phyloP scores from a whole-genome alignment of 129 eudicot genomes.

The Chrysanthemum makinoi region DNA sequence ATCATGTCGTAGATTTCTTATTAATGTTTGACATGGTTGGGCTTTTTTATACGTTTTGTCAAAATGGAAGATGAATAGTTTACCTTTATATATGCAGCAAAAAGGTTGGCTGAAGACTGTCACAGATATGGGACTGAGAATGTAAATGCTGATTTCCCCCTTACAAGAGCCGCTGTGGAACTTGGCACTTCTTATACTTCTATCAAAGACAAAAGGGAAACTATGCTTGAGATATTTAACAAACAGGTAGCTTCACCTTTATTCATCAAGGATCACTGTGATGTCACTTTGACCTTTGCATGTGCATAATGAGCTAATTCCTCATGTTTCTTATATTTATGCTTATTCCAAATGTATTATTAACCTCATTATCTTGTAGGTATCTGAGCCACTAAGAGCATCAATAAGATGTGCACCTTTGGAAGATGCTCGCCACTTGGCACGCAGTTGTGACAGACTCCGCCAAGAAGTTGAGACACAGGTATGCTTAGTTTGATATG shows the following conservation, averaged over 20 bases:
- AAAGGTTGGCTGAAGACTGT: constrained; percentile 83
- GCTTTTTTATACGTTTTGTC: constrained; percentile 8
- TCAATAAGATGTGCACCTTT: constrained; percentile 71
- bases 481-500: constrained; percentile 37
- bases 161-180: constrained; percentile 60
- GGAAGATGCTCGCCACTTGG: constrained; percentile 95
- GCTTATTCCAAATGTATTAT: background rate
- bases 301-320: too few species aligned
- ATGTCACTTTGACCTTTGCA: background rate
- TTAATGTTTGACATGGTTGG: constrained; percentile 6
- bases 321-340: background rate
- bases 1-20: background rate
- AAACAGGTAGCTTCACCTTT: constrained; percentile 48
- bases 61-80: constrained; percentile 17
- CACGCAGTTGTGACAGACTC: constrained; percentile 68
- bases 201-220: constrained; percentile 68
- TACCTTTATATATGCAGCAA: constrained; percentile 44
- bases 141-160: constrained; percentile 49
- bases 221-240: constrained; percentile 63
- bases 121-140: constrained; percentile 66
- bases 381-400: constrained; percentile 70
- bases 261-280: constrained; percentile 4
- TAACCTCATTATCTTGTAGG: constrained; percentile 36
- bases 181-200: constrained; percentile 59
- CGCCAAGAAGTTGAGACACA: constrained; percentile 89